These are phyloP conservation scores for Medicago lupulina DNA, from an alignment of 306 rosid species.

Conservation along the genomic window DNA sequence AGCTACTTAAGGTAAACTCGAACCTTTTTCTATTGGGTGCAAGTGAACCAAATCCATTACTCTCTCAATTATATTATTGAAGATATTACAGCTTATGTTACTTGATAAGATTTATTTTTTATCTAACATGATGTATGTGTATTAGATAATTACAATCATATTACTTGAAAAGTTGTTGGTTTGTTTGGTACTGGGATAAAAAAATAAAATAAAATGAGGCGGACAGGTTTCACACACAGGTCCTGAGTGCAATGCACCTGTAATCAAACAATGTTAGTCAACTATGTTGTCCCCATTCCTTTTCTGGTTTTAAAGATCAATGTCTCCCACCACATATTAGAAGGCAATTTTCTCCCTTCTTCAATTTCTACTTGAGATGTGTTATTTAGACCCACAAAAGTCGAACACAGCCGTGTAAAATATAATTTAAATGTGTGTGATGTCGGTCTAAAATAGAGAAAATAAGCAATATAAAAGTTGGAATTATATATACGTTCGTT, in stretches of 20 bases:
- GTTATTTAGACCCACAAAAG: too few species aligned
- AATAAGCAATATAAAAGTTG: too few species aligned
- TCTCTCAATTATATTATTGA: neutral
- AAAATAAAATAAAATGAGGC: neutral
- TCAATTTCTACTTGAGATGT: neutral
- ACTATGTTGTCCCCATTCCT: slow-evolving; percentile 22
- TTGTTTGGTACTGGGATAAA: neutral
- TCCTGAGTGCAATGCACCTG: slow-evolving; percentile 19
- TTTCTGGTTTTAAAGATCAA: neutral
- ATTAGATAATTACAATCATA: neutral
- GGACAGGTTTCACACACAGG: neutral
- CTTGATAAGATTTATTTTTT: neutral
- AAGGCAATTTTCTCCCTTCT: slow-evolving; percentile 1
- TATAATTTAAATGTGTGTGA: too few species aligned
- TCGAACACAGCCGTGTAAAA: too few species aligned
- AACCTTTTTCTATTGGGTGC: too few species aligned
- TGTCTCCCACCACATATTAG: neutral
- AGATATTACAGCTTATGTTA: too few species aligned
- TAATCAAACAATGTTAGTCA: slow-evolving; percentile 31
- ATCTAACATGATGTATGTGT: neutral
- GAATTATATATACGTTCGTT: too few species aligned
- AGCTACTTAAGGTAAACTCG: neutral
- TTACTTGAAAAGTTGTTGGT: neutral
- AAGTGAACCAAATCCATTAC: too few species aligned
- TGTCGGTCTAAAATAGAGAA: too few species aligned